Conservation (phyloP, 1,284 basidiomycete species). For the Rugosomyces carneus region DNA sequence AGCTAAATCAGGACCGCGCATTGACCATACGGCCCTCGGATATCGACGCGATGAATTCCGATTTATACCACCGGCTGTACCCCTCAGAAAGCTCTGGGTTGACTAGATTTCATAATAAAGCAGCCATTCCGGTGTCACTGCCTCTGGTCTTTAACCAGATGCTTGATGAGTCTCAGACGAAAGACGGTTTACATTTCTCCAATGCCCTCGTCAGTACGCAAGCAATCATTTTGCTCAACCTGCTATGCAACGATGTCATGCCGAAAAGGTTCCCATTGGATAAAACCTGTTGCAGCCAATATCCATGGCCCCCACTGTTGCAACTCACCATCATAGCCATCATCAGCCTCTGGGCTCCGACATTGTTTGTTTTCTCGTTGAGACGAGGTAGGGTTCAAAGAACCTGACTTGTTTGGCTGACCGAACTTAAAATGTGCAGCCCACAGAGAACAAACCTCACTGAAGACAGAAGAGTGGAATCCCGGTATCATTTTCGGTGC, state of each 20-base stretch:
- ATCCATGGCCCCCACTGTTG: constrained; percentile 59
- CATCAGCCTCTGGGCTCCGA: constrained; percentile 53
- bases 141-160: constrained; percentile 77
- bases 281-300: constrained; percentile 79
- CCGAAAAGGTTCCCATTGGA: constrained; percentile 67
- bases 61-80: constrained; percentile 65
- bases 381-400: constrained; percentile 16
- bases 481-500: constrained; percentile 58
- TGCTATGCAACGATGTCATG: constrained; percentile 73
- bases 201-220: constrained; percentile 61
- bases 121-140: constrained; percentile 43
- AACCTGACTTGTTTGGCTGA: neutral
- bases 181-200: constrained; percentile 81
- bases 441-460: constrained; percentile 6
- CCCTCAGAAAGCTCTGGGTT: constrained; percentile 29
- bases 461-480: constrained; percentile 10
- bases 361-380: constrained; percentile 27
- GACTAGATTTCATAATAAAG: constrained; percentile 16
- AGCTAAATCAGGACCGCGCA: constrained; percentile 59
- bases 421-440: constrained; percentile 5
- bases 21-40: constrained; percentile 67
- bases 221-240: constrained; percentile 74
- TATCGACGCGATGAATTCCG: constrained; percentile 85
- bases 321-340: constrained; percentile 55
- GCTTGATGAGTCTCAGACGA: constrained; percentile 65